Evolutionary conservation across 2,329 filamentous ascomycete species (phyloP).

Genomic region (Fonsecaea erecta): DNA sequence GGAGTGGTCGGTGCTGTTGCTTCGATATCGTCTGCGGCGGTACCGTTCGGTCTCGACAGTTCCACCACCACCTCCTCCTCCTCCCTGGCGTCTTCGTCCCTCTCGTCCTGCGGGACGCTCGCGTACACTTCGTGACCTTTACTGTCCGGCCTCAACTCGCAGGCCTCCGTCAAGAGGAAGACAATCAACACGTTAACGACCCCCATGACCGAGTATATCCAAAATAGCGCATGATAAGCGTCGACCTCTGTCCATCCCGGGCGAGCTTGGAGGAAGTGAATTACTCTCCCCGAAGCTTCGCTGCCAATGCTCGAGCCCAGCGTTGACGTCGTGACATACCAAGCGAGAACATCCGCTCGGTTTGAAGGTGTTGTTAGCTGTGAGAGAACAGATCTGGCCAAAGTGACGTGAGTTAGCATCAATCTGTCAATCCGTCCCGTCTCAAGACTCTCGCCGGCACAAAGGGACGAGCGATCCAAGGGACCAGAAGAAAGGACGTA

Average conservation of each 20-base stretch:
- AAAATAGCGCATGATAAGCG: conserved; percentile 64
- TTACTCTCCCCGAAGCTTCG: conserved; percentile 57
- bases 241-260: conserved; percentile 57
- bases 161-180: conserved; percentile 54
- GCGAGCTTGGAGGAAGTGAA: conserved; percentile 52
- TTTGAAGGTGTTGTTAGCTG: conserved; percentile 39
- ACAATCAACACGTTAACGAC: conserved; percentile 55
- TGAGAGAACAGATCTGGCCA: conserved; percentile 46
- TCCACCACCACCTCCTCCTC: too few relatives aligned
- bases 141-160: conserved; percentile 50
- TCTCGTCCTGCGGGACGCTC: conserved; percentile 34
- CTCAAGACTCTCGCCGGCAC: background rate
- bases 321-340: conserved; percentile 58
- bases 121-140: conserved; percentile 35
- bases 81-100: conserved; percentile 8
- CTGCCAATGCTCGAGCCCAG: conserved; percentile 61
- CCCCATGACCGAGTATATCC: conserved; percentile 63
- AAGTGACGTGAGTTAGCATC: conserved; percentile 15
- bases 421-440: conserved; percentile 28
- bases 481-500: too few relatives aligned
- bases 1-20: background rate
- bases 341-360: conserved; percentile 36
- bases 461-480: background rate
- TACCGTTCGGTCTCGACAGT: conserved; percentile 1
- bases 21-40: conserved; percentile 2